Base-by-base conservation (phyloP, 768 basidiomycete genomes). In the Infundibulicybe gibba region DNA sequence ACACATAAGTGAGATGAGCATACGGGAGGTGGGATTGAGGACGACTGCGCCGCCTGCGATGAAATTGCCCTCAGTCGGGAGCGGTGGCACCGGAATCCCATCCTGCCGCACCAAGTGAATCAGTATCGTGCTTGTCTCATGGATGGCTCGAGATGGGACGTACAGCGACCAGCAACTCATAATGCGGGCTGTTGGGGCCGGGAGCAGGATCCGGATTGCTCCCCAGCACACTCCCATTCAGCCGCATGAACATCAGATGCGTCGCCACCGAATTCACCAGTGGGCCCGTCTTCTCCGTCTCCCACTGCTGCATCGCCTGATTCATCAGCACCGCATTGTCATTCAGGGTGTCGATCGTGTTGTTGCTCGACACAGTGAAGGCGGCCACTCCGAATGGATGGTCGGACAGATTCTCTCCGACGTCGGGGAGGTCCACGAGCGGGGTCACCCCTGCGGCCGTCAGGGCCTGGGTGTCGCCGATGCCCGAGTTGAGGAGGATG, bases 361-460 rank as follows among this genome's bases (percentile, higher is more conserved):
- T 53, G 2, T 51, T 55, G 3, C 56, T 54, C 16, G 61, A 56
- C 13, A 61, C 61, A n/a, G 59, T 56, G 48, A 57, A 62, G 14
- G 45, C 16, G 31, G 53, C 57, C 2, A 51, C 40, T 10, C 57
- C 40, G 15, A 55, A 32, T 25, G 60, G 53, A 33, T 71, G 70
- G 35, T 71, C 68, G 11, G 58, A 47, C 3, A 69, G 50, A 44
- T 68, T 67, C 45, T 63, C 52, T 10, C 71, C 71, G 16, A 71
- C 70, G 17, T 59, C 55, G 2, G 69, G 70, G 12, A 65, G 51
- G 49, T 69, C 25, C 19, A 65, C 45, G 8, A 65, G 49, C 6
- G 65, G 44, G 3, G 48, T 31, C 21, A 71, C 57, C 1, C 60
- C 61, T 14, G 62, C 32, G 8, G 42, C 32, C 8, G 37, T 17